Conservation (phyloP, 768 basidiomycete genomes). For the Trametes maxima region DNA sequence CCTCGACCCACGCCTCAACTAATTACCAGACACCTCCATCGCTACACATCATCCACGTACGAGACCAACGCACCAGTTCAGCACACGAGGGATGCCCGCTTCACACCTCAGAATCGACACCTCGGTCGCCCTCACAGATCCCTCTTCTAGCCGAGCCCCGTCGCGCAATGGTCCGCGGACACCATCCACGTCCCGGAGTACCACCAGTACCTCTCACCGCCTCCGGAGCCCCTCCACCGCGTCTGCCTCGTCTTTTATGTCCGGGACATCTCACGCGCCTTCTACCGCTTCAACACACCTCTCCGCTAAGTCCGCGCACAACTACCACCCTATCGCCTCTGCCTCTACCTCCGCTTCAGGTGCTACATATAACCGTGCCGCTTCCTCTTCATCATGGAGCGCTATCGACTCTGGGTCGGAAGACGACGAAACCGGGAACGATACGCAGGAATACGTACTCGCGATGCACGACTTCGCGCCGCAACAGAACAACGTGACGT, state of each 20-base stretch:
- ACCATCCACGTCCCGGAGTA: constrained; percentile 19
- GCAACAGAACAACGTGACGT: constrained; percentile 70
- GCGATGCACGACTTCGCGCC: constrained; percentile 92
- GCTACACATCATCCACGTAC: neutral
- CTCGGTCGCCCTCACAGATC: constrained; percentile 27
- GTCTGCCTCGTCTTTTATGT: constrained; percentile 29
- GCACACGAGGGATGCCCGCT: constrained; percentile 27
- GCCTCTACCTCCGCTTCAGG: constrained; percentile 7
- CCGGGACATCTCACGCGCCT: constrained; percentile 26
- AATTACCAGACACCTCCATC: neutral
- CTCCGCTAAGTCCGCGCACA: constrained; percentile 13
- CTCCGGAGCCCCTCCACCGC: constrained; percentile 30
- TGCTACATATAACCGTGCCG: neutral
- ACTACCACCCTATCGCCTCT: constrained; percentile 9
- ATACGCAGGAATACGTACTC: constrained; percentile 69
- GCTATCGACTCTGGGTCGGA: constrained; percentile 22
- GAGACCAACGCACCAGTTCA: neutral
- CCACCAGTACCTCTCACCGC: constrained; percentile 30
- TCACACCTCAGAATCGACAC: constrained; percentile 38
- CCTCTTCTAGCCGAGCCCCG: constrained; percentile 25
- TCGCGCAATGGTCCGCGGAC: constrained; percentile 11
- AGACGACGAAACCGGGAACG: constrained; percentile 18
- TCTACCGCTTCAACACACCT: constrained; percentile 16
- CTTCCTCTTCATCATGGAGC: constrained; percentile 2
- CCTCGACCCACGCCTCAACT: neutral